Evolutionary conservation across 805 yeast genomes (phyloP).

Genomic region (Groenewaldozyma tartarivorans): DNA sequence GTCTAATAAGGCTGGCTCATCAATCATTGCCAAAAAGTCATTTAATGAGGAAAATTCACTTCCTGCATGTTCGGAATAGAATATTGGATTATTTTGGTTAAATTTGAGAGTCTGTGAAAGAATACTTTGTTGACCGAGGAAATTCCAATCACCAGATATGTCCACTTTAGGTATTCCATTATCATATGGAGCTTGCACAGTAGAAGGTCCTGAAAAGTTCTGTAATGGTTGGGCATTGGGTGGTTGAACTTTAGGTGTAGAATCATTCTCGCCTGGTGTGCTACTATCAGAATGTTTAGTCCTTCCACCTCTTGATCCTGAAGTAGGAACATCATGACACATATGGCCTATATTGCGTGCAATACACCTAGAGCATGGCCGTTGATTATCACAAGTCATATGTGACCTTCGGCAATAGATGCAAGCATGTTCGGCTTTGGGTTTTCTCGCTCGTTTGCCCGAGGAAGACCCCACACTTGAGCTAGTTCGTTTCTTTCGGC

Average conservation of each 20-base stretch:
- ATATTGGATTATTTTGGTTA: conserved; percentile 42
- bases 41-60: conserved; percentile 84
- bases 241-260: background rate
- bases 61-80: conserved; percentile 86
- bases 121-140: conserved; percentile 15
- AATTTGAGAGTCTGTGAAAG: conserved; percentile 15
- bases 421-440: conserved; percentile 43
- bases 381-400: conserved; percentile 77
- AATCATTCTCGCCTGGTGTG: background rate
- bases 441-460: conserved; percentile 8
- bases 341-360: conserved; percentile 82
- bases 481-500: no score
- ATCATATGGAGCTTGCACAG: no score
- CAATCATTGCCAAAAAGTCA: conserved; percentile 82
- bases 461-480: no score
- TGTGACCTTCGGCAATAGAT: conserved; percentile 88
- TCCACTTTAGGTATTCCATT: no score
- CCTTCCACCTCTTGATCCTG: conserved; percentile 2
- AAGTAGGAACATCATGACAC: conserved; percentile 61
- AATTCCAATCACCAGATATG: conserved; percentile 10
- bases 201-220: background rate
- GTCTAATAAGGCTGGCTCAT: conserved; percentile 36
- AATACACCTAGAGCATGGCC: conserved; percentile 72
- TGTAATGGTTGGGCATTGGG: background rate
- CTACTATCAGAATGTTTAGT: background rate